Evolutionary conservation across 2,329 filamentous ascomycete species (phyloP).

Genomic region (Colletotrichum sidae): DNA sequence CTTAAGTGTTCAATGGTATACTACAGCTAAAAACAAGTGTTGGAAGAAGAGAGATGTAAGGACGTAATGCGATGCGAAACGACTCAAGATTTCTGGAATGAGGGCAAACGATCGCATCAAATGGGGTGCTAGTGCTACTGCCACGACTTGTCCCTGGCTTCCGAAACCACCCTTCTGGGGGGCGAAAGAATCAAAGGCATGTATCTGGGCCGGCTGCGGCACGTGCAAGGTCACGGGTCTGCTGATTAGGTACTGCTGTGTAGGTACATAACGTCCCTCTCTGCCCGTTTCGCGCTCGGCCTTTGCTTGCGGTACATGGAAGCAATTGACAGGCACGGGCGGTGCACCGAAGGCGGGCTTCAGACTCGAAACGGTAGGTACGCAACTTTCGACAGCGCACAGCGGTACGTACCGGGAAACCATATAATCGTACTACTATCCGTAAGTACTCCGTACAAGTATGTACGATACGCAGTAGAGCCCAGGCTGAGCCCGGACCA

Average conservation of each 20-base stretch:
- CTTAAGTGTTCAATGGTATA: constrained; percentile 4
- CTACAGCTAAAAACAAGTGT: constrained; percentile 29
- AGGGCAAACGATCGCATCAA: constrained; percentile 37
- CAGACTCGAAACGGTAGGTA: constrained; percentile 1
- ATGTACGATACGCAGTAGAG: too few relatives aligned
- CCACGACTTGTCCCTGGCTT: constrained; percentile 36
- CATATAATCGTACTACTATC: too few relatives aligned
- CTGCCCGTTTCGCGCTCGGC: constrained; percentile 5
- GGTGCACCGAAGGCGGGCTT: constrained; percentile 10
- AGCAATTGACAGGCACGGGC: background rate
- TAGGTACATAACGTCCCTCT: constrained; percentile 1
- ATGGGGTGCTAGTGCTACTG: constrained; percentile 36
- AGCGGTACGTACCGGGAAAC: background rate
- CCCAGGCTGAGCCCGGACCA: constrained; percentile 24
- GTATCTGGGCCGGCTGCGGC: background rate
- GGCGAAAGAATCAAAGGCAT: constrained; percentile 11
- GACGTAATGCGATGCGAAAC: constrained; percentile 34
- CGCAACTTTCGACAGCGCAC: background rate
- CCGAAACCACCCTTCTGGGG: constrained; percentile 34
- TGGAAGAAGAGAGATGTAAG: constrained; percentile 26
- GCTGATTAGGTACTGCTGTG: too few relatives aligned
- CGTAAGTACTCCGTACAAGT: too few relatives aligned
- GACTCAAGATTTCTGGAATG: constrained; percentile 33
- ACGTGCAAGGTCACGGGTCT: constrained; percentile 35
- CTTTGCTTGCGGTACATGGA: constrained; percentile 15